A percentile compares a stretch with the other conserved stretches of the same genome.
phyloP scores from a whole-genome alignment of 169 alveolate genomes.

The Miamiensis avidus region DNA sequence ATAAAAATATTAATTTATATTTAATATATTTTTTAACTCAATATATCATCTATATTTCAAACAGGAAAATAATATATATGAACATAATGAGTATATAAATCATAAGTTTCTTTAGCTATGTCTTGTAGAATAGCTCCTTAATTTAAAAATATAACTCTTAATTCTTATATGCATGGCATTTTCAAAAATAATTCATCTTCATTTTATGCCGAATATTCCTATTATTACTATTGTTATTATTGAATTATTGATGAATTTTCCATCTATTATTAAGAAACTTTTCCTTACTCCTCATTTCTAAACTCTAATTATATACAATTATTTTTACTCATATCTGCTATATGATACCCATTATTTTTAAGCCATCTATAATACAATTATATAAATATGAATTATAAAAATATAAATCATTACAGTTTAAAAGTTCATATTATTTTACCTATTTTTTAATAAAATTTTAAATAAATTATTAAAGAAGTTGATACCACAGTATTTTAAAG shows the following conservation, averaged over 20 bases:
- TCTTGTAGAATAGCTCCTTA: conserved; percentile 48
- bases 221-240: conserved; percentile 14
- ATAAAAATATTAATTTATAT: too few species aligned
- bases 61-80: conserved; percentile 44
- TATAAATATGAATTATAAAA: too few species aligned
- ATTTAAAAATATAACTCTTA: conserved; percentile 45
- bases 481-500: conserved; percentile 35
- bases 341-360: conserved; percentile 42
- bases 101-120: conserved; percentile 33
- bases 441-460: conserved; percentile 41
- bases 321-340: conserved; percentile 15
- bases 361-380: conserved; percentile 21
- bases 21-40: too few species aligned
- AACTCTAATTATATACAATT: conserved; percentile 7
- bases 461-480: conserved; percentile 30
- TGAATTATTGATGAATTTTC: conserved; percentile 13
- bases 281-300: conserved; percentile 2
- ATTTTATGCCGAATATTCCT: conserved; percentile 33
- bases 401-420: too few species aligned
- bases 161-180: conserved; percentile 48
- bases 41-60: too few species aligned
- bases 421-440: background rate
- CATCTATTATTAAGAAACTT: background rate
- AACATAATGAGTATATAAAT: conserved; percentile 22
- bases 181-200: conserved; percentile 46